phyloP scores from a whole-genome alignment of 805 yeast species.

The Yarrowia sp. region DNA sequence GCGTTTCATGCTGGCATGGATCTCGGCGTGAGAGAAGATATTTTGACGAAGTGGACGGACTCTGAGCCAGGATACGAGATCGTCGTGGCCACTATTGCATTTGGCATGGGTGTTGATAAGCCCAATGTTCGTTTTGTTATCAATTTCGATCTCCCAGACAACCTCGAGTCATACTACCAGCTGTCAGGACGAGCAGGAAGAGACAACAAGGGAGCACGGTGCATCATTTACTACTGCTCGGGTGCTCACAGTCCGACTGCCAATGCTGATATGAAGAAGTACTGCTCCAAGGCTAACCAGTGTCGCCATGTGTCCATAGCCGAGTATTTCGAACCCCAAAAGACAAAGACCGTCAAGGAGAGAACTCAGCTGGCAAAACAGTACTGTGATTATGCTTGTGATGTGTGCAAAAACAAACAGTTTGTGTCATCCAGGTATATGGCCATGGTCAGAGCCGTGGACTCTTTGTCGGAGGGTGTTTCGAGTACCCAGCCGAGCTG shows the following conservation, averaged over 20 bases:
- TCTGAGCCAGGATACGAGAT: constrained; percentile 55
- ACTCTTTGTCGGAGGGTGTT: not conserved
- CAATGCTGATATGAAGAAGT: constrained; percentile 19
- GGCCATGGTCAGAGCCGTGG: not conserved
- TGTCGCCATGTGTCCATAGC: constrained; percentile 33
- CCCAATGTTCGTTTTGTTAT: constrained; percentile 89
- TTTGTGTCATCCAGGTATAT: constrained; percentile 17
- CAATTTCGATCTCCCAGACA: constrained; percentile 82
- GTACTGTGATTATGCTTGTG: constrained; percentile 32
- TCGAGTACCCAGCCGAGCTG: not conserved
- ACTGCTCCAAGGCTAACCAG: constrained; percentile 26
- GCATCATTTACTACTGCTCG: constrained; percentile 67
- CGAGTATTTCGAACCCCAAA: constrained; percentile 31
- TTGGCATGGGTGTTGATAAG: constrained; percentile 98
- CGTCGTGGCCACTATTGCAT: constrained; percentile 95
- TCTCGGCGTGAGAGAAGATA: constrained; percentile 66
- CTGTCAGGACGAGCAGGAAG: constrained; percentile 99
- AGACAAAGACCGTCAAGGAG: constrained; percentile 1
- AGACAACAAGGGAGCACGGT: constrained; percentile 79
- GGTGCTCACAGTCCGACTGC: constrained; percentile 8
- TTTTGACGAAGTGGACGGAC: constrained; percentile 80
- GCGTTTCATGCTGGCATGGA: constrained; percentile 80
- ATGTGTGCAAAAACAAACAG: constrained; percentile 30
- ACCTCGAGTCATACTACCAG: constrained; percentile 92
- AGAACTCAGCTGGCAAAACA: constrained; percentile 5